Evolutionary conservation across 306 rosid genomes (phyloP).

Genomic region (Castanea mollissima): DNA sequence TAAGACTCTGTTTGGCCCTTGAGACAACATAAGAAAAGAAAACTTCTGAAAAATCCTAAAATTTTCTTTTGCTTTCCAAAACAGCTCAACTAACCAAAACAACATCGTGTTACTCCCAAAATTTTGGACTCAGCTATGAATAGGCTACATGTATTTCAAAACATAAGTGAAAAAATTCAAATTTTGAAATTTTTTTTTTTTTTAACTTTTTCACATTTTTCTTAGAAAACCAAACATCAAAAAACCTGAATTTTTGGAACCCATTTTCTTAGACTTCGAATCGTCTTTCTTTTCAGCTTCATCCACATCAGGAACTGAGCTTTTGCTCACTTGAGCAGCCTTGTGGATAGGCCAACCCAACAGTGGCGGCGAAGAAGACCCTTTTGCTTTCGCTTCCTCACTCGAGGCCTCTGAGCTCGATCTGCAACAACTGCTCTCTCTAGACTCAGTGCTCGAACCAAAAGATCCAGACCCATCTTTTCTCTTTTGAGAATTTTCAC

Average conservation of each 20-base stretch:
- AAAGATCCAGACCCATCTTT: slow-evolving; percentile 38
- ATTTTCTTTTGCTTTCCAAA: neutral
- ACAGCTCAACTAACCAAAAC: neutral
- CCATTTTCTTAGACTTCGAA: slow-evolving; percentile 31
- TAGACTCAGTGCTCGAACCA: slow-evolving; percentile 50
- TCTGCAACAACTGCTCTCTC: slow-evolving; percentile 54
- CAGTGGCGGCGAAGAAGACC: slow-evolving; percentile 56
- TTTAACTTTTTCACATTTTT: neutral
- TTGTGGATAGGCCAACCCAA: slow-evolving; percentile 96
- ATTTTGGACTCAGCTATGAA: too few species aligned
- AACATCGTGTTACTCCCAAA: too few species aligned
- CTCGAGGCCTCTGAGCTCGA: slow-evolving; percentile 53
- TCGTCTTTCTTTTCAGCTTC: slow-evolving; percentile 39
- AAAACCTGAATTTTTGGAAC: slow-evolving; percentile 66
- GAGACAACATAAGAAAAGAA: neutral
- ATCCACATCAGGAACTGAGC: slow-evolving; percentile 34
- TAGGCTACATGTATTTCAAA: neutral
- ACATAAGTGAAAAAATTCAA: neutral
- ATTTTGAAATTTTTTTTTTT: neutral
- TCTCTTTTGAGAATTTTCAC: slow-evolving; percentile 33
- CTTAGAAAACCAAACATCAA: neutral
- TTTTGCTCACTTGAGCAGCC: slow-evolving; percentile 64
- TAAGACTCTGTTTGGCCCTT: neutral
- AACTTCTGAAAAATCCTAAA: too few species aligned
- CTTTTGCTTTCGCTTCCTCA: slow-evolving; percentile 51